Evolutionary conservation across 306 rosid genomes (phyloP), one percentile per base, ranked within the genome.

Genomic region (Cajanus cajan): DNA sequence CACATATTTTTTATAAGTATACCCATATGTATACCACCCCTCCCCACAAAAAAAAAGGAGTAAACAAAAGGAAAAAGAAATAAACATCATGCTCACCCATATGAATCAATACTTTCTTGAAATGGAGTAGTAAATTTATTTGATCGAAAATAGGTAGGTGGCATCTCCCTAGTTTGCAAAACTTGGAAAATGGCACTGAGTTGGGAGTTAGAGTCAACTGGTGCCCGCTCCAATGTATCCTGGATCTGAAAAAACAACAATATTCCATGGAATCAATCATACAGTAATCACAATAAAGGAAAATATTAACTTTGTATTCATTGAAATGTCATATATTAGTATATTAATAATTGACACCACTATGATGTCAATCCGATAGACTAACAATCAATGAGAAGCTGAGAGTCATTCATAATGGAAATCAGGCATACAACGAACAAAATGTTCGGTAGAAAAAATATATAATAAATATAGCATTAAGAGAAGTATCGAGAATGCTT

Each of bases 51-150:
- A 34, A 43, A 19, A 55, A 58, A 71, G 24, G 14, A 50, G 44
- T 68, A 71, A 68, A 18, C 41, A 54, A 61, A 51, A 74, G 14
- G 69, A 57, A 41, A 61, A 74, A 33, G 12, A 68, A 44, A 58
- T 43, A n/a, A 34, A 83, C 37, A 15, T 5, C 33, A 40, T 70
- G 73, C 91, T 84, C 82, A 90, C 91, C 94, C 94, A 47, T 88
- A 90, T 80, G 94, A 91, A 73, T 90, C 94, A 21, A 90, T 87
- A 72, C 88, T 90, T 82, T 71, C 84, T 82, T 90, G 92, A 83
- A 88, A 88, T 37, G 88, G 41, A 73, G 90, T 78, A 74, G 94
- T 90, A 67, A 88, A 79, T 55, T 90, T 90, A 77, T 90, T 90
- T 59, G 92, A 86, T 44, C 71, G 72, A 68, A 88, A 90, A 79